These are phyloP conservation scores for Trichosporon sp. DNA, from an alignment of 1,284 basidiomycete genomes.

Conservation along the genomic window DNA sequence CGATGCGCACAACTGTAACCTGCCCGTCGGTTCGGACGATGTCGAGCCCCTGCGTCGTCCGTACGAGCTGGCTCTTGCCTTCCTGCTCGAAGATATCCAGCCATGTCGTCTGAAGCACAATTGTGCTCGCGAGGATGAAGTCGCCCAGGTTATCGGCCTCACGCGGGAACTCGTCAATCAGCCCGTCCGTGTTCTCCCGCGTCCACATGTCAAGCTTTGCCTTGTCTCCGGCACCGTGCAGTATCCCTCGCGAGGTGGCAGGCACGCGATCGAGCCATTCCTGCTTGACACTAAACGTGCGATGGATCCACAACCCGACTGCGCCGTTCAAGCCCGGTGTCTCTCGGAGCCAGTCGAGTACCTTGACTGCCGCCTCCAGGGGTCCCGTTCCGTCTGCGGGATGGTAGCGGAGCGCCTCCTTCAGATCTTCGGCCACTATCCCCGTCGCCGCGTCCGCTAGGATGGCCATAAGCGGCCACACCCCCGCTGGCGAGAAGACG, in stretches of 20 bases:
- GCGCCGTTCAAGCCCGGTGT: background rate
- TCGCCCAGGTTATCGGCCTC: background rate
- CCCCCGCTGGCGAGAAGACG: background rate
- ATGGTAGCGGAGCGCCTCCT: background rate
- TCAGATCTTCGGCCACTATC: background rate
- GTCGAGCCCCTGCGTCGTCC: background rate
- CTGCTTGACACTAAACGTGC: background rate
- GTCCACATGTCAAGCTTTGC: background rate
- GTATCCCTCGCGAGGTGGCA: no score
- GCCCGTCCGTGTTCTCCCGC: background rate
- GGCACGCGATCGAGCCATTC: background rate
- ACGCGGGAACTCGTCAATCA: background rate
- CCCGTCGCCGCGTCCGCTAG: background rate
- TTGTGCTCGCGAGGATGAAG: background rate
- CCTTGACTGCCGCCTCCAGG: background rate
- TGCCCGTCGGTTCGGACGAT: background rate
- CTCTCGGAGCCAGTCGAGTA: background rate
- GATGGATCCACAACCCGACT: background rate
- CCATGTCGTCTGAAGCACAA: background rate
- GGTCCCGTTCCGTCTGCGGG: background rate
- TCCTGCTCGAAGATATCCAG: background rate
- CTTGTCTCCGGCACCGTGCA: background rate
- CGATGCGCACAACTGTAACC: background rate
- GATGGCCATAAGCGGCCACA: background rate
- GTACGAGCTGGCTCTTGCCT: background rate